phyloP scores from a whole-genome alignment of 768 basidiomycete species.

The Russula sp. region DNA sequence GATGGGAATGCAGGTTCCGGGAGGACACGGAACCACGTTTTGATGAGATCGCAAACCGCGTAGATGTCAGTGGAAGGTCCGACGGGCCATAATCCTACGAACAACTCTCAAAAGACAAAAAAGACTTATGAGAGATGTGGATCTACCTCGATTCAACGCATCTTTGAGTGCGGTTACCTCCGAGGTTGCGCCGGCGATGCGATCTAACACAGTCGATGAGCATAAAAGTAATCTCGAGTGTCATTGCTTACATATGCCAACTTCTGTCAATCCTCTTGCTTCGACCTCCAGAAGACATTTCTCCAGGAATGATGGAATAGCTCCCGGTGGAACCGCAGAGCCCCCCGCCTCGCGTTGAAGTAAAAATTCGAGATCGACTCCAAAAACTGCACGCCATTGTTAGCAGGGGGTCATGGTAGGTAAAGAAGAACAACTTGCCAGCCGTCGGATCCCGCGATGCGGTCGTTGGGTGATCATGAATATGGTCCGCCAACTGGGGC shows the following conservation, averaged over 20 bases:
- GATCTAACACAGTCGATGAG: slow-evolving; percentile 41
- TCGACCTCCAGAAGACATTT: slow-evolving; percentile 67
- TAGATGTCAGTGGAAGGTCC: slow-evolving; percentile 62
- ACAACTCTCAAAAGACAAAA: not conserved
- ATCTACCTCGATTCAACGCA: slow-evolving; percentile 62
- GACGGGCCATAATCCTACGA: slow-evolving; percentile 54
- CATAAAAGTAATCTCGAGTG: not conserved
- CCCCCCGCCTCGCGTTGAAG: slow-evolving; percentile 55
- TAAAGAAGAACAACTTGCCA: slow-evolving; percentile 42
- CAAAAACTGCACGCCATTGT: slow-evolving; percentile 37
- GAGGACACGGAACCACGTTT: slow-evolving; percentile 78
- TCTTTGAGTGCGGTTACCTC: slow-evolving; percentile 67
- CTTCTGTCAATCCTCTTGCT: slow-evolving; percentile 65
- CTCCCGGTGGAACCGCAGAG: slow-evolving; percentile 43
- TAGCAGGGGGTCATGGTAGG: slow-evolving; percentile 26
- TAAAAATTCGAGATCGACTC: slow-evolving; percentile 65
- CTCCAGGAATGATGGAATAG: slow-evolving; percentile 59
- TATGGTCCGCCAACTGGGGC: slow-evolving; percentile 65
- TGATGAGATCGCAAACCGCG: slow-evolving; percentile 76
- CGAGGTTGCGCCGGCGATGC: slow-evolving; percentile 68
- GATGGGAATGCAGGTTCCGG: slow-evolving; percentile 76
- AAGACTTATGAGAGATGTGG: not conserved
- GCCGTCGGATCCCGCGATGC: slow-evolving; percentile 67
- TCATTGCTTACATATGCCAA: slow-evolving; percentile 63
- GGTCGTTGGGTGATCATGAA: slow-evolving; percentile 51